Percentiles rank a stretch among this genome's conserved stretches.
Evolutionary conservation across 1,284 basidiomycete species (phyloP).

Genomic region (Ustilago esculenta): DNA sequence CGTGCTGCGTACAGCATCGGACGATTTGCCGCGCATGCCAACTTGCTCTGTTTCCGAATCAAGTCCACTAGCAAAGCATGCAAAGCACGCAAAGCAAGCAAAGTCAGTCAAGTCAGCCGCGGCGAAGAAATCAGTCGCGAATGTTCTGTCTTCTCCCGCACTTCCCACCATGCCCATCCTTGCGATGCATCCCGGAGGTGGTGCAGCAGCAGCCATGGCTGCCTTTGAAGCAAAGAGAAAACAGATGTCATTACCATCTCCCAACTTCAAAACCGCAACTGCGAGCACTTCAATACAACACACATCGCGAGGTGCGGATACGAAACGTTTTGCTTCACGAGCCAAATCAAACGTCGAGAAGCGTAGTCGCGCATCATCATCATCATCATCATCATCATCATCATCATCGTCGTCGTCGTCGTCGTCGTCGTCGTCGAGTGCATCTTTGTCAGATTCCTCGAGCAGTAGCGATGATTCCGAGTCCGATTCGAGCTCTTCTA

Average conservation of each 20-base stretch:
- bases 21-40: conserved; percentile 26
- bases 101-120: neutral
- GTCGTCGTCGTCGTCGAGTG: neutral
- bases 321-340: no score
- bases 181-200: conserved; percentile 6
- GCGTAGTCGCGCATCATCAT: neutral
- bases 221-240: conserved; percentile 33
- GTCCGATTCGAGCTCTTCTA: conserved; percentile 5
- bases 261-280: no score
- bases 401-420: no score
- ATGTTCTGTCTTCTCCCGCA: neutral
- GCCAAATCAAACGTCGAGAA: no score
- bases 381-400: no score
- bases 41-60: neutral
- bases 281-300: no score
- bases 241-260: conserved; percentile 3
- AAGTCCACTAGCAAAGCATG: no score
- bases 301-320: no score
- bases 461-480: conserved; percentile 1
- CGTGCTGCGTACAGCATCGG: neutral
- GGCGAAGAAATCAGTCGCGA: neutral
- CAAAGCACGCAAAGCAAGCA: no score
- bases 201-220: conserved; percentile 26
- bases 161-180: conserved; percentile 22
- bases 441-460: neutral